Conservation (phyloP, 495 filamentous ascomycete species). For the Hypoxylon lenormandii region DNA sequence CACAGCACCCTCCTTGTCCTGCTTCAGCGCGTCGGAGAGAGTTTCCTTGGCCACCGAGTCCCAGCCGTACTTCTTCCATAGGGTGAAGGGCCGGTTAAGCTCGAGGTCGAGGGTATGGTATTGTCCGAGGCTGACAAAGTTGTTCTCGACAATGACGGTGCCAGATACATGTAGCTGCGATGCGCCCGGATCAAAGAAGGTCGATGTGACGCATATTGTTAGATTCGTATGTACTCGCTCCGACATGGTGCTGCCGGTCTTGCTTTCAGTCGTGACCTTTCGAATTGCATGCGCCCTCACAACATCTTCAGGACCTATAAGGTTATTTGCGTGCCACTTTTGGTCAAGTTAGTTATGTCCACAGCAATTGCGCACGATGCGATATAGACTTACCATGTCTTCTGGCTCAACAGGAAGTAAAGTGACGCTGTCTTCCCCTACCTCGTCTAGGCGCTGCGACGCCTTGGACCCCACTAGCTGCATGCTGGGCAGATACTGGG, state of each 20-base stretch:
- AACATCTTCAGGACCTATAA: slow-evolving; percentile 82
- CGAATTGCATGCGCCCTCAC: slow-evolving; percentile 86
- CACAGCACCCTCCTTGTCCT: slow-evolving; percentile 80
- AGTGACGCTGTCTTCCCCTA: slow-evolving; percentile 82
- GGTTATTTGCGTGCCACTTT: slow-evolving; percentile 96
- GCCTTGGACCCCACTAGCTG: slow-evolving; percentile 52
- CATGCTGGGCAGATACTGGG: slow-evolving; percentile 34
- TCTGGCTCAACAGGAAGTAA: slow-evolving; percentile 91
- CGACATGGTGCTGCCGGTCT: slow-evolving; percentile 79
- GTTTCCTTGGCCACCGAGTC: slow-evolving; percentile 86
- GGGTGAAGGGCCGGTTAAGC: slow-evolving; percentile 72
- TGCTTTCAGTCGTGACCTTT: slow-evolving; percentile 75
- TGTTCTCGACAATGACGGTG: slow-evolving; percentile 83
- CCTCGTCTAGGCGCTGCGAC: slow-evolving; percentile 70
- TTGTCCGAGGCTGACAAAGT: slow-evolving; percentile 81
- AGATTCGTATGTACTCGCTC: slow-evolving; percentile 81
- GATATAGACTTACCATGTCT: slow-evolving; percentile 78
- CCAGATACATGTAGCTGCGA: slow-evolving; percentile 88
- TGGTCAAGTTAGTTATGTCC: neutral
- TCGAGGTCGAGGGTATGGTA: slow-evolving; percentile 94
- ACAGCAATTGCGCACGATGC: slow-evolving; percentile 3
- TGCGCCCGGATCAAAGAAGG: slow-evolving; percentile 89
- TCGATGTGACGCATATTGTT: slow-evolving; percentile 79
- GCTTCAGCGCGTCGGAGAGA: slow-evolving; percentile 80
- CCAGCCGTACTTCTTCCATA: slow-evolving; percentile 91